phyloP scores from a whole-genome alignment of 768 basidiomycete genomes.

The Galerina marginata region DNA sequence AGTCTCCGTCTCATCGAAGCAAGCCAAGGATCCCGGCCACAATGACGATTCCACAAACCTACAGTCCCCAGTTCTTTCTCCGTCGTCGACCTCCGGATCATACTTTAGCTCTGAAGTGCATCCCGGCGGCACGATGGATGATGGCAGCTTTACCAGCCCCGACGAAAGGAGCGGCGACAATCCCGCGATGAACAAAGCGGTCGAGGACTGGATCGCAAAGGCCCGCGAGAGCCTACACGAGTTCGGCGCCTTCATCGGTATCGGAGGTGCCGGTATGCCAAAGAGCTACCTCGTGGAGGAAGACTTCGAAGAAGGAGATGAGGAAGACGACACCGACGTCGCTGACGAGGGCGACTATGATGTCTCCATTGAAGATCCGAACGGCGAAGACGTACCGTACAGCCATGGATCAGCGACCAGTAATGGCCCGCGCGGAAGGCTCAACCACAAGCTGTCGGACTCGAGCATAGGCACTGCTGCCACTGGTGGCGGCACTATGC shows the following conservation, averaged over 20 bases:
- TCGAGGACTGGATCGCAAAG: slow-evolving; percentile 79
- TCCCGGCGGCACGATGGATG: slow-evolving; percentile 20
- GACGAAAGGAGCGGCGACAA: slow-evolving; percentile 24
- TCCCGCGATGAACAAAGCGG: slow-evolving; percentile 55
- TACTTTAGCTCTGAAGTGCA: slow-evolving; percentile 33
- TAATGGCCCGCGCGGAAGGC: slow-evolving; percentile 19
- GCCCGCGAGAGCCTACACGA: slow-evolving; percentile 72
- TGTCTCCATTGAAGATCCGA: slow-evolving; percentile 47
- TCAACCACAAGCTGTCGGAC: slow-evolving; percentile 40
- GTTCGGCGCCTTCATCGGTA: slow-evolving; percentile 69
- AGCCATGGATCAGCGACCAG: slow-evolving; percentile 4
- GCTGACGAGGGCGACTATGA: slow-evolving; percentile 29
- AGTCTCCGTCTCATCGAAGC: slow-evolving; percentile 19
- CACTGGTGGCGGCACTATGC: slow-evolving; percentile 28
- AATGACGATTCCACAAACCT: slow-evolving; percentile 29
- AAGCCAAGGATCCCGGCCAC: slow-evolving; percentile 18
- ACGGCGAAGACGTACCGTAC: slow-evolving; percentile 39
- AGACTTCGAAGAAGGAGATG: slow-evolving; percentile 40
- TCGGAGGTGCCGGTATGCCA: slow-evolving; percentile 60
- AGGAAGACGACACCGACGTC: too few species aligned
- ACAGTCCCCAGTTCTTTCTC: slow-evolving; percentile 44
- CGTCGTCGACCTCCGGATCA: slow-evolving; percentile 36
- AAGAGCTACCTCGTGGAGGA: slow-evolving; percentile 55
- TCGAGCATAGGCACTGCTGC: slow-evolving; percentile 46
- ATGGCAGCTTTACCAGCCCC: slow-evolving; percentile 6